Evolutionary conservation across 2,329 filamentous ascomycete species (phyloP).

Genomic region (Lizonia empirigonia): DNA sequence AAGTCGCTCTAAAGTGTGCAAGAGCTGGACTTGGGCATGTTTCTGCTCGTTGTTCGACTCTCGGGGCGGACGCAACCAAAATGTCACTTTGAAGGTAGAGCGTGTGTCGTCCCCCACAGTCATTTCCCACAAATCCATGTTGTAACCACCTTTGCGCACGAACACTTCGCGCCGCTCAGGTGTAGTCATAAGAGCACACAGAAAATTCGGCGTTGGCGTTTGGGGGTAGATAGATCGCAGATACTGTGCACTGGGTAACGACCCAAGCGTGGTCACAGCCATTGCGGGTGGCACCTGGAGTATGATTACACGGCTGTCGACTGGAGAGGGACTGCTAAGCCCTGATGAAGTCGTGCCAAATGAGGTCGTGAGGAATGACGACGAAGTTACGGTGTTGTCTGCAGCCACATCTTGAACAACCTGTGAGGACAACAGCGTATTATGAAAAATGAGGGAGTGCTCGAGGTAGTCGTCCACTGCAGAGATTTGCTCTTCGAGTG

Average conservation of each 20-base stretch:
- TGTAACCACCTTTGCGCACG: constrained; percentile 66
- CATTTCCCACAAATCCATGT: constrained; percentile 48
- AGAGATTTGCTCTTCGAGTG: constrained; percentile 21
- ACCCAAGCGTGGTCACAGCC: constrained; percentile 67
- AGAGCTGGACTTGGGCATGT: constrained; percentile 43
- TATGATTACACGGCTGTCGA: constrained; percentile 7
- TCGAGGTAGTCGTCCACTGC: constrained; percentile 66
- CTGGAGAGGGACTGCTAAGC: constrained; percentile 30
- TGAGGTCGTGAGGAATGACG: constrained; percentile 45
- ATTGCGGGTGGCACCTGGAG: constrained; percentile 28
- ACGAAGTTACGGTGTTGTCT: constrained; percentile 41
- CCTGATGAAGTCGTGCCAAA: constrained; percentile 43
- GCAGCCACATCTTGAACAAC: constrained; percentile 26
- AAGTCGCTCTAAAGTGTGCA: constrained; percentile 55
- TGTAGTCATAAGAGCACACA: constrained; percentile 79
- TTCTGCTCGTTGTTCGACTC: constrained; percentile 20
- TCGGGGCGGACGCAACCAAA: constrained; percentile 69
- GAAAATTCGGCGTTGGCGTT: constrained; percentile 79
- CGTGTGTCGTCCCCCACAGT: constrained; percentile 81
- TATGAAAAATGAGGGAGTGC: constrained; percentile 74
- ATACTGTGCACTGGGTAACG: constrained; percentile 70
- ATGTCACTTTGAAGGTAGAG: constrained; percentile 79
- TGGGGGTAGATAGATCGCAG: constrained; percentile 73
- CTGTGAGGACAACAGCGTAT: constrained; percentile 68
- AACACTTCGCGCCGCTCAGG: constrained; percentile 69